phyloP scores from a whole-genome alignment of 371 early-diverging fungal genomes.

The Apophysomyces elegans region DNA sequence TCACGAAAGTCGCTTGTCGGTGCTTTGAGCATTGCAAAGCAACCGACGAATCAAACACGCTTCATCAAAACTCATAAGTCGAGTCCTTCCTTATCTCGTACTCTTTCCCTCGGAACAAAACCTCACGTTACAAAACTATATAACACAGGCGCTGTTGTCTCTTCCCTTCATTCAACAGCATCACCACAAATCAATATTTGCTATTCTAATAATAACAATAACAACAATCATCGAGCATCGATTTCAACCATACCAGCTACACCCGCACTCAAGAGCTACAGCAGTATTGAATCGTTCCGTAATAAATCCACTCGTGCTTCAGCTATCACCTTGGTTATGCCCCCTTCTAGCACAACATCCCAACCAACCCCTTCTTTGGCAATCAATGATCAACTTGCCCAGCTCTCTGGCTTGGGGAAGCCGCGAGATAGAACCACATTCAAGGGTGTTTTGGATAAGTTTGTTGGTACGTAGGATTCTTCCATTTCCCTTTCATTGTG shows the following conservation, averaged over 20 bases:
- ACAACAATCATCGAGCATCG: conserved; percentile 6
- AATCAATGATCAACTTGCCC: not conserved
- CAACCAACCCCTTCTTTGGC: not conserved
- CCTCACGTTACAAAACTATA: conserved; percentile 32
- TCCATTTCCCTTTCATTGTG: not conserved
- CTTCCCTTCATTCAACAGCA: conserved; percentile 12
- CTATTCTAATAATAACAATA: conserved; percentile 10
- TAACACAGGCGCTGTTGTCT: conserved; percentile 25
- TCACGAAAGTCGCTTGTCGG: conserved; percentile 10
- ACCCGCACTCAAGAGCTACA: conserved; percentile 15
- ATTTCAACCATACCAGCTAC: conserved; percentile 11
- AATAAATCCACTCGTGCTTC: conserved; percentile 20
- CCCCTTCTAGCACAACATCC: conserved; percentile 10
- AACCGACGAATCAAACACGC: conserved; percentile 7
- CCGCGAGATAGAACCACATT: conserved; percentile 40
- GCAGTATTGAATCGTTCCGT: conserved; percentile 4
- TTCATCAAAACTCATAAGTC: conserved; percentile 26
- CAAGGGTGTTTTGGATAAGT: conserved; percentile 58
- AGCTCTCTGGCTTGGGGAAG: conserved; percentile 16
- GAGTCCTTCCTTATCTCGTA: conserved; percentile 28
- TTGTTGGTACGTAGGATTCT: conserved; percentile 30
- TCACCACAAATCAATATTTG: conserved; percentile 16
- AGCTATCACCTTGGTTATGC: conserved; percentile 23
- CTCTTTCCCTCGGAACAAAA: conserved; percentile 24
- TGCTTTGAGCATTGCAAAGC: conserved; percentile 11